Percentiles rank a stretch among this genome's conserved stretches.
Evolutionary conservation across 768 basidiomycete genomes (phyloP).

Genomic region (Erythrobasidium yunnanense): DNA sequence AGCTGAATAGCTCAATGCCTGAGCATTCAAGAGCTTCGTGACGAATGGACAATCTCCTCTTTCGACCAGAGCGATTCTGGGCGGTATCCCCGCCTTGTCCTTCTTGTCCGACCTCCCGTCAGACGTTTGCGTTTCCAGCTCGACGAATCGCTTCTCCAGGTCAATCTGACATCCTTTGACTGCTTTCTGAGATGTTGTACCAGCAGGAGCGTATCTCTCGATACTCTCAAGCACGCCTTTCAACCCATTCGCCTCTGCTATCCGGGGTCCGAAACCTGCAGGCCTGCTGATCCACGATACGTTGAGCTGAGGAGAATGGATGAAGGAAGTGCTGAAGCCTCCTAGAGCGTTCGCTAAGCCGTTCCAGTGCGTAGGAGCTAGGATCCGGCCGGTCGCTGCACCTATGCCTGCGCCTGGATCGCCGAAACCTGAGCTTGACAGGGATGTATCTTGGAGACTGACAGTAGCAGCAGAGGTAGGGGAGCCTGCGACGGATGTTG

Average conservation of each 20-base stretch:
- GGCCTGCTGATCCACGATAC: slow-evolving; percentile 4
- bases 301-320: slow-evolving; percentile 22
- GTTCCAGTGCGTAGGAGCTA: slow-evolving; percentile 5
- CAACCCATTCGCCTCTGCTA: neutral
- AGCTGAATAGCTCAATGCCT: slow-evolving; percentile 6
- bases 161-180: neutral
- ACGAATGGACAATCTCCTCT: slow-evolving; percentile 20
- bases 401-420: no score
- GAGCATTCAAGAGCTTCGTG: slow-evolving; percentile 14
- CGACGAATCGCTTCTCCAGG: neutral
- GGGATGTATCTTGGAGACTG: no score
- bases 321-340: slow-evolving; percentile 19
- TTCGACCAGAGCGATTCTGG: slow-evolving; percentile 12
- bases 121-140: neutral
- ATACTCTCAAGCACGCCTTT: neutral
- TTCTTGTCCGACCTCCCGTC: neutral
- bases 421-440: no score
- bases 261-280: slow-evolving; percentile 13
- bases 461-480: no score
- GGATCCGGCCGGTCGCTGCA: neutral
- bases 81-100: slow-evolving; percentile 6
- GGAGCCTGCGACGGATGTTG: no score
- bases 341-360: slow-evolving; percentile 18
- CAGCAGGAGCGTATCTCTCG: neutral
- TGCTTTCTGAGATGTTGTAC: neutral